Base-by-base conservation (phyloP, 208 protist species). In the Crithidia thermophila region DNA sequence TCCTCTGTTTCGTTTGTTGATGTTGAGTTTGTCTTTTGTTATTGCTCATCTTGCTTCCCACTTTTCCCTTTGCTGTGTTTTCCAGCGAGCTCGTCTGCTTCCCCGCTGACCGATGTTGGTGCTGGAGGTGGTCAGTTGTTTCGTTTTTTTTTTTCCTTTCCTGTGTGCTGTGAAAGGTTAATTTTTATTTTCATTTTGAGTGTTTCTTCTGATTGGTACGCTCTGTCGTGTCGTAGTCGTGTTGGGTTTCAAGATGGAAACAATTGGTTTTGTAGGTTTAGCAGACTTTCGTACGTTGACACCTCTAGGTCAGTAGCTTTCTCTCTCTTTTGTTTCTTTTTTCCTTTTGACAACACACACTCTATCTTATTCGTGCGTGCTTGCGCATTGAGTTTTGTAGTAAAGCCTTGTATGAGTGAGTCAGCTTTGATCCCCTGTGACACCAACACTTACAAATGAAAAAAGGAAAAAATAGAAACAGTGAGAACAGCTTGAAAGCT, bases 311-410 rank as follows among this genome's bases (percentile, higher is more conserved):
- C 21, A n/a, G 47, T 27, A 31, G 53, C 34, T 52, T 13, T 18
- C 4, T 50, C 8, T 50, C n/a, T 55, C 21, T 31, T 47, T 67
- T 45, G 21, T 65, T 76, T 61, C 4, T 60, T 18, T 47, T 31
- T 49, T 21, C 46, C 10, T n/a, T 31, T 51, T 50, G n/a, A n/a
- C n/a, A n/a, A n/a, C n/a, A n/a, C n/a, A n/a, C n/a, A n/a, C n/a
- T n/a, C n/a, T n/a, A n/a, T n/a, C n/a, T n/a, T n/a, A n/a, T n/a
- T n/a, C n/a, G n/a, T n/a, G n/a, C n/a, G 31, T 45, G n/a, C 9
- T 39, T 56, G 2, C 34, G n/a, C 23, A 16, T 21, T 49, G 21
- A 16, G 13, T 18, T 58, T 25, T 61, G 30, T 56, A 37, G 45
- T 49, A 42, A 20, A 27, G n/a, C 31, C 23, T 34, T 43, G 16